These are phyloP conservation scores for Phaseolus lunatus DNA, from an alignment of 306 rosid species.

Conservation along the genomic window DNA sequence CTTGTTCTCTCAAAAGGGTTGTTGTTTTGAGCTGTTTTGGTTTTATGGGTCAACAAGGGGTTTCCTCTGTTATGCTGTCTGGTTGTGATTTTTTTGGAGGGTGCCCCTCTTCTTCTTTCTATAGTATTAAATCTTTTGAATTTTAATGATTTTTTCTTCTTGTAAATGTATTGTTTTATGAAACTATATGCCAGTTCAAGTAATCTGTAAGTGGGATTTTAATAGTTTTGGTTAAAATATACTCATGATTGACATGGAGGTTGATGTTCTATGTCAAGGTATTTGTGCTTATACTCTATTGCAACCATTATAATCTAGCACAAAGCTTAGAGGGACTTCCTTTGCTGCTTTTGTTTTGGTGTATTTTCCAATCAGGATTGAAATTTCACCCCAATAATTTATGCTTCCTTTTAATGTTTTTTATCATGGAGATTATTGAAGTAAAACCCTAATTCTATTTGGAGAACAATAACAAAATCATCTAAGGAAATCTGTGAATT, in stretches of 20 bases:
- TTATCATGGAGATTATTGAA: background rate
- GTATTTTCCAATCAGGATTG: background rate
- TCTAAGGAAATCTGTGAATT: background rate
- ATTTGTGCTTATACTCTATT: conserved; percentile 2
- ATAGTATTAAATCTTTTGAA: conserved; percentile 21
- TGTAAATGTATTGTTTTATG: conserved; percentile 25
- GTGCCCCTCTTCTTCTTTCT: conserved; percentile 10
- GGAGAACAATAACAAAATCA: background rate
- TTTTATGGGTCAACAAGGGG: conserved; percentile 6
- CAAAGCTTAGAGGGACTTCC: background rate
- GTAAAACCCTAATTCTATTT: background rate
- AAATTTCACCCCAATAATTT: background rate
- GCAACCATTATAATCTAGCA: conserved; percentile 2
- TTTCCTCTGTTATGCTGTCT: conserved; percentile 35
- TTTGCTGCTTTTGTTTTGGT: background rate
- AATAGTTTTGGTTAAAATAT: conserved; percentile 27
- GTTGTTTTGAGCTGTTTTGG: background rate
- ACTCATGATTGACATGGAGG: background rate
- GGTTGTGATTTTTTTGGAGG: background rate
- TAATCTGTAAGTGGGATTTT: conserved; percentile 23
- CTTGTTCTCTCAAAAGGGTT: conserved; percentile 27
- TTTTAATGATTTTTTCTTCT: conserved; percentile 4
- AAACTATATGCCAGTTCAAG: conserved; percentile 23
- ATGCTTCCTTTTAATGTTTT: background rate
- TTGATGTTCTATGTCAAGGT: background rate